Percentiles rank a stretch among this genome's conserved stretches.
Conservation (phyloP, 2,329 filamentous ascomycete species). For the Davidsoniella eucalypti region DNA sequence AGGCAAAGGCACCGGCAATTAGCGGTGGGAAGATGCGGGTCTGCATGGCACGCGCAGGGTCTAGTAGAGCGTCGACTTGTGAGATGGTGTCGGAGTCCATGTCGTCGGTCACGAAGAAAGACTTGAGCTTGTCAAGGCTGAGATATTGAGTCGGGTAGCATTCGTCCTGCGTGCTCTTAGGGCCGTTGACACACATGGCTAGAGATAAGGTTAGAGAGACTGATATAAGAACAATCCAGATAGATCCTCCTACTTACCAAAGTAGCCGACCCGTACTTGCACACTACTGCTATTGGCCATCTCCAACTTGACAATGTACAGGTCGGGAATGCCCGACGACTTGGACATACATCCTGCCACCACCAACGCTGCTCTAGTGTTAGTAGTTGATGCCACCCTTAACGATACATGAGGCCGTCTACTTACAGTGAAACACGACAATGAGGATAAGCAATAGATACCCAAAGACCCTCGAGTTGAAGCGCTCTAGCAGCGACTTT, state of each 20-base stretch:
- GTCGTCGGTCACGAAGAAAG: constrained; percentile 9
- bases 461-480: constrained; percentile 12
- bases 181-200: constrained; percentile 12
- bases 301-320: constrained; percentile 11
- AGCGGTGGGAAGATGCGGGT: constrained; percentile 12
- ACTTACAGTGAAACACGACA: constrained; percentile 12
- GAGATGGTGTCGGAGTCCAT: constrained; percentile 7
- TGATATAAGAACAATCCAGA: too few species aligned
- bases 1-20: constrained; percentile 9
- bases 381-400: too few species aligned
- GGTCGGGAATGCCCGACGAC: constrained; percentile 9
- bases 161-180: constrained; percentile 6
- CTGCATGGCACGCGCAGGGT: constrained; percentile 11
- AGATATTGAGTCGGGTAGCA: constrained; percentile 11
- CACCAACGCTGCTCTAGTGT: constrained; percentile 4
- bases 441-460: constrained; percentile 11
- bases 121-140: constrained; percentile 9
- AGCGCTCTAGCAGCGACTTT: constrained; percentile 8
- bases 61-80: constrained; percentile 5
- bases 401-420: not conserved
- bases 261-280: constrained; percentile 11
- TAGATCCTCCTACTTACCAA: constrained; percentile 6
- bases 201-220: not conserved
- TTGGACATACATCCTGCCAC: constrained; percentile 13
- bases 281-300: constrained; percentile 3